Evolutionary conservation across 345 rosid genomes (phyloP).

Genomic region (Moringa oleifera): DNA sequence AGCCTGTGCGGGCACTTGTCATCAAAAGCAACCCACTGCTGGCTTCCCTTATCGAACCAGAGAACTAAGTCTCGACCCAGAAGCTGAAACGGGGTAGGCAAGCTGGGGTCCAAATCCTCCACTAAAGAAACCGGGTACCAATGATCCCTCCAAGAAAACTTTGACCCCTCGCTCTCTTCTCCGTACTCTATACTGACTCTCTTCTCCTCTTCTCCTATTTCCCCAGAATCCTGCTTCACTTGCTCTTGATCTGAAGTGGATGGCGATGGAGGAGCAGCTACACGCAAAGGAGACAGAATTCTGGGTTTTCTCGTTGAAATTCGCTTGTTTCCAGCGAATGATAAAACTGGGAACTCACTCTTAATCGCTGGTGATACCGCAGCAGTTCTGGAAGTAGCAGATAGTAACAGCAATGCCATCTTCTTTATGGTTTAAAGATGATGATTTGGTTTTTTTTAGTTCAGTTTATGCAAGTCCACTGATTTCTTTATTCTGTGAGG

Average conservation of each 20-base stretch:
- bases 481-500: neutral
- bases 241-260: slow-evolving; percentile 34
- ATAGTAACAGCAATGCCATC: neutral
- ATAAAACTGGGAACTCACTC: neutral
- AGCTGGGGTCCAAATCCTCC: slow-evolving; percentile 73
- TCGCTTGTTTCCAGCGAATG: slow-evolving; percentile 1
- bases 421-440: neutral
- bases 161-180: slow-evolving; percentile 47
- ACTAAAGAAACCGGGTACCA: slow-evolving; percentile 95
- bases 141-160: slow-evolving; percentile 90
- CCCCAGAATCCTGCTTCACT: slow-evolving; percentile 11
- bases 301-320: slow-evolving; percentile 2
- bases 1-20: slow-evolving; percentile 94
- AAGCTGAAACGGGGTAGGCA: slow-evolving; percentile 88
- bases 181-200: slow-evolving; percentile 39
- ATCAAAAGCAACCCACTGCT: slow-evolving; percentile 87
- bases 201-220: slow-evolving; percentile 28
- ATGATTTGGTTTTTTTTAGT: neutral
- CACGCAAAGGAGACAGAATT: slow-evolving; percentile 30
- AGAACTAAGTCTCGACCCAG: slow-evolving; percentile 90
- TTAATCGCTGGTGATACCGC: neutral
- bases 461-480: neutral
- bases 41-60: slow-evolving; percentile 64
- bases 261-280: slow-evolving; percentile 55
- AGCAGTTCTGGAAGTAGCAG: neutral